A percentile compares a stretch with the other conserved stretches of the same genome.
Evolutionary conservation across 805 yeast genomes (phyloP).

Genomic region (Saturnispora zaruensis): DNA sequence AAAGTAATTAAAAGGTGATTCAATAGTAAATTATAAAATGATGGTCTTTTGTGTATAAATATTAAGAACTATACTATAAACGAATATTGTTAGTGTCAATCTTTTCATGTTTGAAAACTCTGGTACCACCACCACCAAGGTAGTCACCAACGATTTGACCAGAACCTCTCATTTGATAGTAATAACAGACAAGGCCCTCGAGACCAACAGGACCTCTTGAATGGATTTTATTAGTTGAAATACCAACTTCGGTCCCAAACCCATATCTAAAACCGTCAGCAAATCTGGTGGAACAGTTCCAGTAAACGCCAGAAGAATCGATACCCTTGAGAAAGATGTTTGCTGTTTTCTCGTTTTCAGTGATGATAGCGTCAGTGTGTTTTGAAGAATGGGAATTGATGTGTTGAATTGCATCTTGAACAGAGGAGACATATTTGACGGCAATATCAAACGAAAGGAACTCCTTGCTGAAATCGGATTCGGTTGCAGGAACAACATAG

Average conservation of each 20-base stretch:
- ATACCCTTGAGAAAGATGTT: conserved; percentile 72
- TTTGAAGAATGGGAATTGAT: conserved; percentile 90
- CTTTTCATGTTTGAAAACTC: conserved; percentile 67
- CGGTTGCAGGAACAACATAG: conserved; percentile 35
- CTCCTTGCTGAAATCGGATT: conserved; percentile 73
- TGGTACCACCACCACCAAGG: conserved; percentile 84
- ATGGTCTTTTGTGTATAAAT: background rate
- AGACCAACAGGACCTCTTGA: conserved; percentile 98
- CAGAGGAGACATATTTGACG: conserved; percentile 49
- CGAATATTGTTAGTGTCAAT: conserved; percentile 32
- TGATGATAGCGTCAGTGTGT: conserved; percentile 89
- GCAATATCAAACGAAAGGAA: conserved; percentile 79
- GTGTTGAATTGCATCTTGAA: conserved; percentile 71
- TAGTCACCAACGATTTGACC: conserved; percentile 94
- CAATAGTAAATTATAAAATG: too few relatives aligned
- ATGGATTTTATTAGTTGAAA: conserved; percentile 92
- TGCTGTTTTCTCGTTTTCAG: conserved; percentile 64
- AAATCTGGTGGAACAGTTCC: conserved; percentile 96
- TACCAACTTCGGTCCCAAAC: conserved; percentile 97
- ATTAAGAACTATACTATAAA: conserved; percentile 1
- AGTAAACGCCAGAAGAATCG: conserved; percentile 94
- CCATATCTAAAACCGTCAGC: conserved; percentile 99
- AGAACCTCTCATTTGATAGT: conserved; percentile 82
- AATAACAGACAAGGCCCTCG: conserved; percentile 94
- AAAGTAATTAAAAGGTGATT: too few relatives aligned